These are phyloP conservation scores for Leptographium galeiforme DNA, from an alignment of 2,329 filamentous ascomycete genomes.

Conservation along the genomic window DNA sequence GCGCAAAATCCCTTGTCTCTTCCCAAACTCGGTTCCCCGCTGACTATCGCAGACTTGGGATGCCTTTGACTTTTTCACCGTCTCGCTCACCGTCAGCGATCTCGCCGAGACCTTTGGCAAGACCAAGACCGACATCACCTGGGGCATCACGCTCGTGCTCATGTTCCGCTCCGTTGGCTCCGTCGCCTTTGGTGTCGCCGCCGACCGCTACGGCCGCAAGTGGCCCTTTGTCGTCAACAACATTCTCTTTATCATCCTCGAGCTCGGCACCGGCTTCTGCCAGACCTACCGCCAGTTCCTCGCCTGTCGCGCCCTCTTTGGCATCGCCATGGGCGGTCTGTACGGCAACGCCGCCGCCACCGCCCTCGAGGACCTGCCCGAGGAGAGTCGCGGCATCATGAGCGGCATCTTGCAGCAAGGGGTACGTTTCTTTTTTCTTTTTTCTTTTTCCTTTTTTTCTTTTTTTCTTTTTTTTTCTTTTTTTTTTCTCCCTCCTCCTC, in stretches of 20 bases:
- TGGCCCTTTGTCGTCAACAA: constrained; percentile 77
- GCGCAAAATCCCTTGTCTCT: background rate
- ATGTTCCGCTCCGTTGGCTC: constrained; percentile 64
- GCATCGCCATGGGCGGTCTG: constrained; percentile 69
- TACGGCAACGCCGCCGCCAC: constrained; percentile 70
- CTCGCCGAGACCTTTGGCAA: constrained; percentile 38
- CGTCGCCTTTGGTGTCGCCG: constrained; percentile 60
- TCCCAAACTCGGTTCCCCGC: background rate
- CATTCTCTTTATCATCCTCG: constrained; percentile 43
- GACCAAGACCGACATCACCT: constrained; percentile 53
- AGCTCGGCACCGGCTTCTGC: constrained; percentile 61
- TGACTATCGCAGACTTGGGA: constrained; percentile 42
- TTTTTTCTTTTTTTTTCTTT: background rate
- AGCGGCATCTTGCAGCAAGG: constrained; percentile 74
- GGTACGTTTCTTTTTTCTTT: constrained; percentile 14
- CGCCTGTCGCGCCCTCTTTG: constrained; percentile 60
- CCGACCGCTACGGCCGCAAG: constrained; percentile 69
- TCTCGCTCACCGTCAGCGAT: constrained; percentile 66
- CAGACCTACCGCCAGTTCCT: constrained; percentile 59
- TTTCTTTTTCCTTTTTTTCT: background rate
- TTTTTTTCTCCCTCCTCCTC: no score
- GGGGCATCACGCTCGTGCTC: constrained; percentile 63
- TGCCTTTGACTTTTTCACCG: constrained; percentile 72
- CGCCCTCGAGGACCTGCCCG: constrained; percentile 48
- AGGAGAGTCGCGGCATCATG: constrained; percentile 62